phyloP scores from a whole-genome alignment of 441 rosid genomes.

The Gossypium lobatum region DNA sequence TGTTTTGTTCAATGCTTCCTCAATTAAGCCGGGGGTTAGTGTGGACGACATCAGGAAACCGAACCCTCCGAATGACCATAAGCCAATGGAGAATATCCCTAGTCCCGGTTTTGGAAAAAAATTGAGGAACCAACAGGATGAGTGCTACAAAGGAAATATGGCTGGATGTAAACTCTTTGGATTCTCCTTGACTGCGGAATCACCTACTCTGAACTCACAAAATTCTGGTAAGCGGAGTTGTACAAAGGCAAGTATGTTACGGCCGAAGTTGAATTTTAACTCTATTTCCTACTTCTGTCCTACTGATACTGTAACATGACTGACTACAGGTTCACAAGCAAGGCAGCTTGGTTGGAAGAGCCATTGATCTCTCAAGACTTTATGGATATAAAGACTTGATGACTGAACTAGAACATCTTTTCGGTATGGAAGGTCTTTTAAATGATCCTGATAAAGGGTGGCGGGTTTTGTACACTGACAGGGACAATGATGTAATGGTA shows the following conservation, averaged over 20 bases:
- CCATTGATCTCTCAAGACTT: constrained; percentile 70
- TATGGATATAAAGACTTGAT: constrained; percentile 57
- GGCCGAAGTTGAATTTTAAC: constrained; percentile 6
- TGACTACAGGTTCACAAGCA: constrained; percentile 86
- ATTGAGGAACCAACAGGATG: constrained; percentile 34
- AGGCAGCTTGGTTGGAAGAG: constrained; percentile 88
- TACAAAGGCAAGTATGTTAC: constrained; percentile 57
- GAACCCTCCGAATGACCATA: constrained; percentile 33
- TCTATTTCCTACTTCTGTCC: constrained; percentile 9
- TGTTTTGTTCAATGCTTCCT: constrained; percentile 30
- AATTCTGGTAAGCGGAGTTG: constrained; percentile 85
- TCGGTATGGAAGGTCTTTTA: constrained; percentile 80
- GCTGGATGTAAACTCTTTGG: constrained; percentile 81
- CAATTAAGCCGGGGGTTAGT: constrained; percentile 19
- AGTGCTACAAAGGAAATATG: constrained; percentile 28
- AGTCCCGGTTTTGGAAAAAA: constrained; percentile 30
- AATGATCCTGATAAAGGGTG: constrained; percentile 72
- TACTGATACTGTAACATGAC: constrained; percentile 13
- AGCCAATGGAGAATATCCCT: constrained; percentile 30
- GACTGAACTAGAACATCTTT: constrained; percentile 61
- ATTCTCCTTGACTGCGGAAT: constrained; percentile 61
- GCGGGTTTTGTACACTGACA: constrained; percentile 79
- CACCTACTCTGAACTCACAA: constrained; percentile 41
- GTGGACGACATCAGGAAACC: constrained; percentile 36
- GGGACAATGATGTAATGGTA: constrained; percentile 87